Base-by-base conservation (phyloP, 306 rosid species). In the Rubus idaeus region DNA sequence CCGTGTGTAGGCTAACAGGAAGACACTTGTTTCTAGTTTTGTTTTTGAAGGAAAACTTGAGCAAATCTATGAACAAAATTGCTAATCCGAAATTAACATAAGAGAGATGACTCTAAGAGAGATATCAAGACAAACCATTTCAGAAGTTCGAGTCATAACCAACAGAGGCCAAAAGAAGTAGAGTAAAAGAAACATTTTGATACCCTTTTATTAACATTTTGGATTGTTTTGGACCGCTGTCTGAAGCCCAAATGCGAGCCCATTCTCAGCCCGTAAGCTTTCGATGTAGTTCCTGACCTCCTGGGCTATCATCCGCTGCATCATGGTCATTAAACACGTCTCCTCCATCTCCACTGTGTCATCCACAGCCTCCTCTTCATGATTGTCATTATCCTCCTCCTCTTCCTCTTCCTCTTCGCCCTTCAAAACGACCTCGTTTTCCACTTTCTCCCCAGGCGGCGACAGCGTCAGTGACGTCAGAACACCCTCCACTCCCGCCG, bases 201-300 rank as follows among this genome's bases (percentile, higher is more conserved):
- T 13, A 7, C 16, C n/a, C 12, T 7, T 16, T 1, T 3, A n/a
- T 63, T 10, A 63, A 16, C 68, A 63, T 8, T 64, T 64, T 0
- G 60, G 77, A 10, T 60, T 67, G 2, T 75, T 75, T 58, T 60
- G 79, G 16, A 16, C 65, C 12, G 53, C 3, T 0, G 77, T 14
- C 16, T 39, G 76, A 40, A 57, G 37, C 44, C 76, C 84, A 80
- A 77, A 61, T 6, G 16, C 37, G 8, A 71, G 78, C 20, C 79
- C 79, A n/a, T 64, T 75, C 1, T 50, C 52, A 5, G 77, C 79
- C 75, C 81, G 79, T 75, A 89, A 77, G n/a, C 64, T 69, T 1
- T 88, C 87, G 12, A 92, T 21, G 82, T 90, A 90, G 75, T 23
- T 83, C 79, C 85, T 83, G 40, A 95, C 98, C 75, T 95, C 98